Base-by-base conservation (phyloP, 495 filamentous ascomycete species). In the Penicillium soppii region DNA sequence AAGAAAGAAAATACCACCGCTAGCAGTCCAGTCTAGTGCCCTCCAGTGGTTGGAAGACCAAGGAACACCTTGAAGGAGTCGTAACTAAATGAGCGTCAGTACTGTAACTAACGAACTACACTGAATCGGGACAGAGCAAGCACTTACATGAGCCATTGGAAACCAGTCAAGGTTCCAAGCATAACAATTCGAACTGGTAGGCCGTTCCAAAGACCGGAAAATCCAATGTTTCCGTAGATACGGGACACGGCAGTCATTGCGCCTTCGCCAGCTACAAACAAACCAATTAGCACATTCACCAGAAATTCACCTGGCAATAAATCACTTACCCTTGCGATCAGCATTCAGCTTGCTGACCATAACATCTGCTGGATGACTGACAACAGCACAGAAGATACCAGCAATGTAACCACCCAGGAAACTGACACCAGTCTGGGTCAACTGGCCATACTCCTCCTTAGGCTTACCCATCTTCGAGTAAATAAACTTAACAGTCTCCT, bases 31-130 rank as follows among this genome's bases (percentile, higher is more conserved):
- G n/a, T n/a, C 53, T 70, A 82, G 65, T 83, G 79, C 21, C 81
- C 79, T 59, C 80, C 80, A 20, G 82, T 86, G n/a, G 81, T 86
- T n/a, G 82, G 82, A 23, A 86, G 71, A 27, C 84, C 84, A 44
- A 86, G 69, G 67, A 82, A 82, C 41, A 88, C 84, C 73, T 89
- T 89, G 73, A 87, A 89, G n/a, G 79, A 83, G 61, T 89, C 85
- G 67, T 89, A 89, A 52, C 73, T 76, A 38, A 36, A 32, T 44
- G 12, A 47, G 37, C 12, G 38, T 35, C 37, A 29, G 58, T 62
- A 41, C 35, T 51, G 37, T 4, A 48, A 9, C 8, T 30, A 9
- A 43, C 47, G 40, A 19, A 21, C 20, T 7, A 44, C 23, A 20
- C 15, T 37, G 36, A 30, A 43, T 17, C 27, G 13, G 7, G 13